Evolutionary conservation across 2,329 filamentous ascomycete genomes (phyloP), one percentile per base, ranked within the genome.

Genomic region (Alternaria sp.): DNA sequence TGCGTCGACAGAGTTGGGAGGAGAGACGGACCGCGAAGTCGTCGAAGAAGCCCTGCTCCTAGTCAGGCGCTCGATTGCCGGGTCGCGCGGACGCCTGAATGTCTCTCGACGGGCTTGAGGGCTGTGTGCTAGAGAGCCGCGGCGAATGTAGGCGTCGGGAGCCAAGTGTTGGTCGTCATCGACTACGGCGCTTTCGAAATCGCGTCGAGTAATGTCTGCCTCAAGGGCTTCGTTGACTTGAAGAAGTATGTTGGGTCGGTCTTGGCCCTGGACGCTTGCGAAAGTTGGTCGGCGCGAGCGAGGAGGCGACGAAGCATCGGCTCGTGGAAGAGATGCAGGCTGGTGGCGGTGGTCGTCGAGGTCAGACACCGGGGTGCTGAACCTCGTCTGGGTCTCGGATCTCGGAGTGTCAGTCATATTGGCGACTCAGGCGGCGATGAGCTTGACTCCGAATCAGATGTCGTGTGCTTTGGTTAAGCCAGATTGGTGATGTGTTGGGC

Each of bases 1-100:
- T 4, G 95, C 95, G 78, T 98, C 97, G 53, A 99, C 93, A 0
- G 95, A 99, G 79, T 97, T 99, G 8, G 95, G 95, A 11, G 94
- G 94, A 6, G 95, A 98, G 2, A 87, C 83, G 1, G 92, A 93
- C 57, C 92, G 86, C 49, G 86, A 87, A 22, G 85, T 85, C 3
- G 79, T 76, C 5, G 85, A 86, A 18, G 83, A 84, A 20, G 78
- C 78, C 59, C 83, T 77, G 38, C 84, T 85, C 51, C 79, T 74
- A 43, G 74, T 66, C 44, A 75, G 54, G 43, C 69, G 72, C 57
- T 79, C 75, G 10, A 77, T 63, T 27, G 72, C 68, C 36, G 69
- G 71, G 54, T 79, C 74, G 44, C 79, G 69, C 63, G 77, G 69
- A 22, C 81, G 79, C 43, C 82, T 74, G 63, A 84, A 81, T 9